Evolutionary conservation across 2,329 filamentous ascomycete genomes (phyloP), one percentile per base, ranked within the genome.

Genomic region (Xylariaceae sp.): DNA sequence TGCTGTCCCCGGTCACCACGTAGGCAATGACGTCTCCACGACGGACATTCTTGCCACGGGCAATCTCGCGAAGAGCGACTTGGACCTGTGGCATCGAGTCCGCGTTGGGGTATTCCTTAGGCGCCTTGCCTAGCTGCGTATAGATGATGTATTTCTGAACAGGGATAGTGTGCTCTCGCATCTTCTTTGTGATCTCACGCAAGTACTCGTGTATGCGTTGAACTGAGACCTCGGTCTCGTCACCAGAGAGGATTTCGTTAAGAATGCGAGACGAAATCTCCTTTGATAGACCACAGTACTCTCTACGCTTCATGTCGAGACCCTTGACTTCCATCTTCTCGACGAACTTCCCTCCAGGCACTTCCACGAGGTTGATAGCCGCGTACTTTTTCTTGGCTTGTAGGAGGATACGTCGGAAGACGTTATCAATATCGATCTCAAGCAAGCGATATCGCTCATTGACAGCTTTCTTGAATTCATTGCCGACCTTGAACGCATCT

Each of bases 311-410:
- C 95, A 99, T 99, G 70, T 99, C 95, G 46, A 99, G 83, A 79
- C 95, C 95, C 76, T 99, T 99, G 70, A 99, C 90, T 73, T 99
- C 95, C 75, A 99, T 89, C 77, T 96, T 93, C 72, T 98, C 93
- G 44, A 93, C 81, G 70, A 88, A 96, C 72, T 93, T 96, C 65
- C 92, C 93, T 67, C 96, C 89, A 18, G 68, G 62, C 20, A 90
- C 82, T 67, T 97, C 90, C 6, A 95, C 86, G 72, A 98, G 86
- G 72, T 96, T 98, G 74, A 99, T 90, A 41, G 95, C 95, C 7
- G 95, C 95, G 74, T 99, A 99, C 80, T 99, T 99, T 81, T 99
- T 99, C 83, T 99, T 99, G 26, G 95, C 93, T 70, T 98, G 95
- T 14, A 99, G 81, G 40, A 99, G 78, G 53, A 99, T 89, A 29